phyloP scores from a whole-genome alignment of 257 asterid species.

The Hygrophila difformis region DNA sequence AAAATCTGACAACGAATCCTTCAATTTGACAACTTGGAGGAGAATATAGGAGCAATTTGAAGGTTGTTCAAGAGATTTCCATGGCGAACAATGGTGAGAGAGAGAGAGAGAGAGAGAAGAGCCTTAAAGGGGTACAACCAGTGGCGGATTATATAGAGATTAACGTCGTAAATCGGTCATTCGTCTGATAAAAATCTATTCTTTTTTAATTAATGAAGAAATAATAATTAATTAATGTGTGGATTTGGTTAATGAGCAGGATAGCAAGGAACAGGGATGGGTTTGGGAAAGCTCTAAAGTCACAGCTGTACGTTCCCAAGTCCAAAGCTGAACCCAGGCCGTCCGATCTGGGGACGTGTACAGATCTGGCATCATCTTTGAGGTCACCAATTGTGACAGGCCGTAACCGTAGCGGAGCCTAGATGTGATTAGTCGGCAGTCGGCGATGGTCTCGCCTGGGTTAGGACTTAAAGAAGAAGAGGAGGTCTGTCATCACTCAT shows the following conservation, averaged over 20 bases:
- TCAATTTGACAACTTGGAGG: not conserved
- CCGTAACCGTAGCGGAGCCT: too few relatives aligned
- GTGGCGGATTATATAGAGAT: constrained; percentile 27
- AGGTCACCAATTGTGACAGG: too few relatives aligned
- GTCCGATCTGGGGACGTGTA: too few relatives aligned
- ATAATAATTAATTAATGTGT: not conserved
- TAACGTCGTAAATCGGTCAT: too few relatives aligned
- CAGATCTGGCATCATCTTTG: too few relatives aligned
- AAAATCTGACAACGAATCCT: too few relatives aligned
- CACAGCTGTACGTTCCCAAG: constrained; percentile 28
- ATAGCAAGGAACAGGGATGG: constrained; percentile 25
- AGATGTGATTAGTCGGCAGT: too few relatives aligned
- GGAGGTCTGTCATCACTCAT: too few relatives aligned
- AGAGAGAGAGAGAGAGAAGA: constrained; percentile 20
- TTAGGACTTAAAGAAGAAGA: too few relatives aligned
- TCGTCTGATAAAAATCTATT: not conserved
- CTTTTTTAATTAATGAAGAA: not conserved
- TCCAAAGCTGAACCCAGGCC: too few relatives aligned
- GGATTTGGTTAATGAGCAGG: constrained; percentile 26
- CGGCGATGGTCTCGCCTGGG: too few relatives aligned
- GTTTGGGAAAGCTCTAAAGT: constrained; percentile 16
- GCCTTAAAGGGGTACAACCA: constrained; percentile 2
- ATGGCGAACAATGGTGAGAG: constrained; percentile 23
- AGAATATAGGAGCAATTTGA: not conserved
- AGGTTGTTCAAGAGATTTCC: constrained; percentile 17